phyloP scores from a whole-genome alignment of 352 stramenopile species.

The Phytophthora citrophthora region DNA sequence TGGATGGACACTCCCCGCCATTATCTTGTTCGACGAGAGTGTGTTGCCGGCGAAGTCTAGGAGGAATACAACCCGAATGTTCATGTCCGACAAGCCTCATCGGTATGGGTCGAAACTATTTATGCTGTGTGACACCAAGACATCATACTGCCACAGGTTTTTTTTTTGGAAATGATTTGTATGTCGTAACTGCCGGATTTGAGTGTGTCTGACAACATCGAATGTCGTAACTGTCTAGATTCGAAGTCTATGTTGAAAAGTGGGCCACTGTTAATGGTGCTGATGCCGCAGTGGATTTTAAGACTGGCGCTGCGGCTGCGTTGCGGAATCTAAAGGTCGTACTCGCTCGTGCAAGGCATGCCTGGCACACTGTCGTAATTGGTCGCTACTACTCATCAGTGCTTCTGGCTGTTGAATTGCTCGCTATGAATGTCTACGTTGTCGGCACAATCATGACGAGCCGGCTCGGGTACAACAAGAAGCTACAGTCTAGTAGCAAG shows the following conservation, averaged over 20 bases:
- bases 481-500: no score
- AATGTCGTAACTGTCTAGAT: background rate
- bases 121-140: background rate
- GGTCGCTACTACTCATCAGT: no score
- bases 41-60: background rate
- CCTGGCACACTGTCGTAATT: no score
- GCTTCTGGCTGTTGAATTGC: no score
- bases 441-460: no score
- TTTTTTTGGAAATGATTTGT: background rate
- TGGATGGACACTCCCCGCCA: background rate
- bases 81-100: background rate
- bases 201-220: background rate
- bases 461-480: no score
- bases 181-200: background rate
- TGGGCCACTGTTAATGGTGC: background rate
- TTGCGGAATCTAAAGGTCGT: no score
- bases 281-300: background rate
- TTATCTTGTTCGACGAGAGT: background rate
- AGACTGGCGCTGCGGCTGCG: background rate
- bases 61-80: background rate
- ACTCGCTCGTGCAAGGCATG: no score
- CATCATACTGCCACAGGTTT: background rate
- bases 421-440: no score
- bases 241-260: background rate
- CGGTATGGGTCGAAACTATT: background rate